A percentile compares a stretch with the other conserved stretches of the same genome.
Evolutionary conservation across 768 basidiomycete species (phyloP).

Genomic region (Leccinum barrowsii): DNA sequence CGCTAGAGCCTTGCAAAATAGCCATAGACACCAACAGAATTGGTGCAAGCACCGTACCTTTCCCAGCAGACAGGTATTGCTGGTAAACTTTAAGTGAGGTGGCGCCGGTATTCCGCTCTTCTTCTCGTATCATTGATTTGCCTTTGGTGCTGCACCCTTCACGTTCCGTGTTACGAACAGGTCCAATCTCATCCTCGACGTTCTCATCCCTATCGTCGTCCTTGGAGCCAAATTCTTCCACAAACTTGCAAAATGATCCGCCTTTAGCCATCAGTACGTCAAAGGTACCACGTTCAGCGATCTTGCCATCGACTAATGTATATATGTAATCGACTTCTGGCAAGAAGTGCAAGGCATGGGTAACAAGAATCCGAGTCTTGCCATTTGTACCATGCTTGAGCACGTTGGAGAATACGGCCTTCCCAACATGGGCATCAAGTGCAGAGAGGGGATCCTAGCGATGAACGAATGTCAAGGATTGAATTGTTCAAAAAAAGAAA

Average conservation of each 20-base stretch:
- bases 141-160: background rate
- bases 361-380: slow-evolving; percentile 87
- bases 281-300: slow-evolving; percentile 82
- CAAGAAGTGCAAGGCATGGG: slow-evolving; percentile 88
- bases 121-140: background rate
- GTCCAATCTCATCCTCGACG: slow-evolving; percentile 30
- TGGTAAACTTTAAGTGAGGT: slow-evolving; percentile 28
- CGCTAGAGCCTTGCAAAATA: slow-evolving; percentile 64
- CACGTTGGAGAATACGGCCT: slow-evolving; percentile 81
- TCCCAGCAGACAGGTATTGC: slow-evolving; percentile 66
- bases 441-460: slow-evolving; percentile 74
- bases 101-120: background rate
- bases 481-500: background rate
- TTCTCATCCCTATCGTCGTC: slow-evolving; percentile 30
- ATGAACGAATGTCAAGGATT: background rate
- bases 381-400: slow-evolving; percentile 56
- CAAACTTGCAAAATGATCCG: slow-evolving; percentile 69
- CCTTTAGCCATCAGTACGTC: slow-evolving; percentile 59
- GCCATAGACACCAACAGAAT: slow-evolving; percentile 56
- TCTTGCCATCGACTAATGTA: slow-evolving; percentile 69
- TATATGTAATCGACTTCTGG: slow-evolving; percentile 85
- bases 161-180: slow-evolving; percentile 20
- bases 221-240: slow-evolving; percentile 53
- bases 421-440: slow-evolving; percentile 90
- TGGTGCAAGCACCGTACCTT: slow-evolving; percentile 65